Conservation (phyloP, 345 rosid species). For the Populus davidiana region DNA sequence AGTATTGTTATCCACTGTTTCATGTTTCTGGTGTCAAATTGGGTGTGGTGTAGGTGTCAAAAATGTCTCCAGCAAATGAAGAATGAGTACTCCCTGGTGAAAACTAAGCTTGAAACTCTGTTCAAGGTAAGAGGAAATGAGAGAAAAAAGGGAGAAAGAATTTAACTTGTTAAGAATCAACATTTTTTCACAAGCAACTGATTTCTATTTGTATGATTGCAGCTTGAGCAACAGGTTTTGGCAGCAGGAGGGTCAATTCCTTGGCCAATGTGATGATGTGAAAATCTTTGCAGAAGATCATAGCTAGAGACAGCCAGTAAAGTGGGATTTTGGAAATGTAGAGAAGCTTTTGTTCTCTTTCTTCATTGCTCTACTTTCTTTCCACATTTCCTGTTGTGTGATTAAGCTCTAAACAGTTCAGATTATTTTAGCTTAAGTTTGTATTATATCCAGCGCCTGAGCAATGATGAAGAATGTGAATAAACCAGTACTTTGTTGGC, state of each 20-base stretch:
- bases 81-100: conserved; percentile 49
- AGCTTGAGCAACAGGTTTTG: conserved; percentile 57
- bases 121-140: conserved; percentile 38
- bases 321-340: conserved; percentile 16
- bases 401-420: conserved; percentile 18
- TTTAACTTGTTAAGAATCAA: neutral
- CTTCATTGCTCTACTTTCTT: neutral
- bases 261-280: conserved; percentile 13
- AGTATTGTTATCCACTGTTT: neutral
- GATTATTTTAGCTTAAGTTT: conserved; percentile 22
- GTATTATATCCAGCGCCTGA: conserved; percentile 18
- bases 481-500: conserved; percentile 16
- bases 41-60: conserved; percentile 43
- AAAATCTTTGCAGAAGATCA: neutral
- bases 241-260: conserved; percentile 49
- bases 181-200: neutral
- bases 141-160: neutral
- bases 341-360: conserved; percentile 1
- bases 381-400: conserved; percentile 4
- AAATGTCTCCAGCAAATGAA: conserved; percentile 56
- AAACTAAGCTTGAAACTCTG: conserved; percentile 56
- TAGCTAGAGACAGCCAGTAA: neutral
- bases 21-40: conserved; percentile 1
- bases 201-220: neutral
- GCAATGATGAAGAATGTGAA: conserved; percentile 33